Base-by-base conservation (phyloP, 2,329 filamentous ascomycete species). In the Daldinia eschscholtzii region DNA sequence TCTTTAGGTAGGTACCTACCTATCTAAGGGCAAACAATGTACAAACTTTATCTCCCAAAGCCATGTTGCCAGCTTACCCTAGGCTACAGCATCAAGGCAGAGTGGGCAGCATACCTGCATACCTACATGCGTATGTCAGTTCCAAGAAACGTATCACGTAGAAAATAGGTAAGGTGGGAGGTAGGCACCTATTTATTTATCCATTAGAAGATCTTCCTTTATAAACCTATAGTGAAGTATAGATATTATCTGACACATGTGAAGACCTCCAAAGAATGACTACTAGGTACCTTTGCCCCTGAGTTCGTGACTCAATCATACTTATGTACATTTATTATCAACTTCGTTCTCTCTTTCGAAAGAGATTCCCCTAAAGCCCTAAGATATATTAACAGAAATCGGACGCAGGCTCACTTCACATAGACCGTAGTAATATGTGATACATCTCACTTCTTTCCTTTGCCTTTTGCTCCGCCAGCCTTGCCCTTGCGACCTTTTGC, bases 401-500 rank as follows among this genome's bases (percentile, higher is more conserved):
- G 64, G 64, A 39, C 0, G 4, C 44, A 64, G 57, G 33, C n/a
- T 46, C 23, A 6, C 13, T 50, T 15, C 9, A 52, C 12, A 44
- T 59, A 52, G 39, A 52, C 61, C 12, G 37, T 35, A n/a, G 28
- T 56, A 26, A 61, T 60, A 53, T 52, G 39, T 44, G 42, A 30
- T 23, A 12, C 52, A 35, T 20, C 65, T 77, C 61, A 79, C 70
- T 78, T 78, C 65, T 77, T 78, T 41, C 72, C 72, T 70, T 77
- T 79, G 46, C 71, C 72, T 52, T 77, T 78, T 18, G 71, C 68
- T 48, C 57, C 70, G 57, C 68, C 61, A 20, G 72, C 72, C 53
- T 77, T 78, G 44, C 70, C 66, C 39, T 73, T 74, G 9, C 61
- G 72, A 52, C 78, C 81, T 76, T 87, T 89, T 72, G 62, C 62